phyloP scores from a whole-genome alignment of 2,329 filamentous ascomycete genomes.

The Pseudogymnoascus sp. region DNA sequence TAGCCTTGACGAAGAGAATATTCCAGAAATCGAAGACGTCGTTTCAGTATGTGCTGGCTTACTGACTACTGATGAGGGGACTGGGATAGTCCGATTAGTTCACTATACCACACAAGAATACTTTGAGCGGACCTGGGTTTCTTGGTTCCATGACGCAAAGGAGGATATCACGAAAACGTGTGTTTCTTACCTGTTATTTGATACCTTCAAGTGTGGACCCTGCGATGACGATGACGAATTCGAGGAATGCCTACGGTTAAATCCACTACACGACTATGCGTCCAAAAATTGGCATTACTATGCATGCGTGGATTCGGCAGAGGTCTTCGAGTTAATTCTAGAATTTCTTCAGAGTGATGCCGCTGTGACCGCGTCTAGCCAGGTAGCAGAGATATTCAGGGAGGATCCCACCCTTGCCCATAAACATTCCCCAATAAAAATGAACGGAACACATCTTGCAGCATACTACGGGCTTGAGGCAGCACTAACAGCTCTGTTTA shows the following conservation, averaged over 20 bases:
- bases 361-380: conserved; percentile 16
- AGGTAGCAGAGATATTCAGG: conserved; percentile 12
- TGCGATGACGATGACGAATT: conserved; percentile 15
- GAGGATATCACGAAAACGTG: conserved; percentile 28
- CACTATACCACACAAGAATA: conserved; percentile 43
- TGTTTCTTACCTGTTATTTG: conserved; percentile 33
- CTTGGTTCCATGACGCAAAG: conserved; percentile 30
- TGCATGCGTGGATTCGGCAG: conserved; percentile 14
- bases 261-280: conserved; percentile 23
- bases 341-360: conserved; percentile 17
- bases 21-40: conserved; percentile 25
- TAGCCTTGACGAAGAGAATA: conserved; percentile 31
- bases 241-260: conserved; percentile 13
- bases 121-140: conserved; percentile 27
- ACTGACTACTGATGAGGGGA: conserved; percentile 35
- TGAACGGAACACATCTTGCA: conserved; percentile 20
- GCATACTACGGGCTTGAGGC: conserved; percentile 23
- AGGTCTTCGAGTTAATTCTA: conserved; percentile 12
- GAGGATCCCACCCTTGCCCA: no score
- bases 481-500: conserved; percentile 8
- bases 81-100: conserved; percentile 34
- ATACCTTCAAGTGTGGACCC: conserved; percentile 20
- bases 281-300: conserved; percentile 24
- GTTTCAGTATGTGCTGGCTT: conserved; percentile 33
- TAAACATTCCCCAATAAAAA: no score